phyloP scores from a whole-genome alignment of 306 rosid genomes.

The Ziziphus jujuba region DNA sequence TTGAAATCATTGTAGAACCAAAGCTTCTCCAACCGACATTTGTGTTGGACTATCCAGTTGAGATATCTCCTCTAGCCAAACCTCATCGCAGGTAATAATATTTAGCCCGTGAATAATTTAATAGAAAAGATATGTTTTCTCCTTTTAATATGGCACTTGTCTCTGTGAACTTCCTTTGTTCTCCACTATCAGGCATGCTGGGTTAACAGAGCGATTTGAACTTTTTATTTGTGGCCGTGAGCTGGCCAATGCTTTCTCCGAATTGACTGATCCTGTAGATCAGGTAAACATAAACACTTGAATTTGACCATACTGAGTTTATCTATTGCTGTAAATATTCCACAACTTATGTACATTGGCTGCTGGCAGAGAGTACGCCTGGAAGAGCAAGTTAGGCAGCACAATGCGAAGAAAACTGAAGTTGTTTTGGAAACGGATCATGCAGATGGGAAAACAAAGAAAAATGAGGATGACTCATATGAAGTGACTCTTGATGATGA shows the following conservation, averaged over 20 bases:
- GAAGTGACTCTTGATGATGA: constrained; percentile 94
- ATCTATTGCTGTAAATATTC: background rate
- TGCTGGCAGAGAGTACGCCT: constrained; percentile 72
- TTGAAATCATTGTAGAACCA: constrained; percentile 84
- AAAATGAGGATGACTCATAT: constrained; percentile 61
- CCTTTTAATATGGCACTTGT: constrained; percentile 15
- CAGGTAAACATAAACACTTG: constrained; percentile 60
- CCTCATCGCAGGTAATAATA: constrained; percentile 81
- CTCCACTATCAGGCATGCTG: constrained; percentile 54
- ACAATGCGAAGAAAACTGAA: constrained; percentile 66
- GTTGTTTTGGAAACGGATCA: constrained; percentile 32
- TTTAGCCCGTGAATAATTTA: constrained; percentile 8
- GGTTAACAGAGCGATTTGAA: constrained; percentile 92
- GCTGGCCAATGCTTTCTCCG: constrained; percentile 96
- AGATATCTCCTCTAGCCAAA: constrained; percentile 96
- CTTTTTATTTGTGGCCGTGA: constrained; percentile 97
- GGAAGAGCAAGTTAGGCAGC: constrained; percentile 90
- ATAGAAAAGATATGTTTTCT: background rate
- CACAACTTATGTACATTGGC: constrained; percentile 13
- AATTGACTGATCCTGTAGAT: constrained; percentile 93
- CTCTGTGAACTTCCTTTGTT: constrained; percentile 8
- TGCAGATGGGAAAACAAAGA: constrained; percentile 34
- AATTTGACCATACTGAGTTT: background rate
- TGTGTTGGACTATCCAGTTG: constrained; percentile 94
- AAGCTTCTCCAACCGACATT: constrained; percentile 95